Base-by-base conservation (phyloP, 2,329 filamentous ascomycete species). In the Fusarium sp. region DNA sequence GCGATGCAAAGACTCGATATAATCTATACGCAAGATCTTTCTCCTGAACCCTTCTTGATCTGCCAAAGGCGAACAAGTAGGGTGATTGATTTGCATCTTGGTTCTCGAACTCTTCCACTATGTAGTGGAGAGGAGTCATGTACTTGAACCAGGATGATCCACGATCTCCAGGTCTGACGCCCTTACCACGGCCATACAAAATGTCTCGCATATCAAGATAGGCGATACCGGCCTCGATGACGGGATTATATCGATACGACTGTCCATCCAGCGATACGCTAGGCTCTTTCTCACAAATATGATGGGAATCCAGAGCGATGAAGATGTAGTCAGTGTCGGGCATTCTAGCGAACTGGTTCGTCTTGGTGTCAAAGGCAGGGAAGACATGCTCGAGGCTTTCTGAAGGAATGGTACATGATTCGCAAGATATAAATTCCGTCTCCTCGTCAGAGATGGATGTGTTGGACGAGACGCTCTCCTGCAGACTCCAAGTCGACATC, bases 61-160 rank as follows among this genome's bases (percentile, higher is more conserved):
- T 63, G 8, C 62, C 72, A 39, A 72, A 74, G 3, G 71, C 69
- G 33, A 74, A 74, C 25, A 63, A 41, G 19, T 58, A 54, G 10
- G 48, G 48, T 23, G 41, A 33, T 19, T 48, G 41, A 15, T 48
- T 10, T 51, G 25, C 11, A 9, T 51, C 21, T 16, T 70, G 65
- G 9, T 52, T 56, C 21, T 61, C 42, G 33, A 55, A 71, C 37
- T 71, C 73, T 18, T 63, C 55, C 2, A 69, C 42, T 7, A 73
- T 70, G 11, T 60, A 71, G 31, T 74, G 66, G 11, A 55, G 25
- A 8, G 63, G 56, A 4, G 54, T 56, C 66, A 75, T 74, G 18
- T 62, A 45, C n/a, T 41, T 55, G 44, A 72, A 74, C 72, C 72
- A 74, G 14, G 62, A 70, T 3, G 63, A 67, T 1, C 69, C 72